These are phyloP conservation scores for Sonneratia caseolaris DNA, from an alignment of 345 rosid species.

Conservation along the genomic window DNA sequence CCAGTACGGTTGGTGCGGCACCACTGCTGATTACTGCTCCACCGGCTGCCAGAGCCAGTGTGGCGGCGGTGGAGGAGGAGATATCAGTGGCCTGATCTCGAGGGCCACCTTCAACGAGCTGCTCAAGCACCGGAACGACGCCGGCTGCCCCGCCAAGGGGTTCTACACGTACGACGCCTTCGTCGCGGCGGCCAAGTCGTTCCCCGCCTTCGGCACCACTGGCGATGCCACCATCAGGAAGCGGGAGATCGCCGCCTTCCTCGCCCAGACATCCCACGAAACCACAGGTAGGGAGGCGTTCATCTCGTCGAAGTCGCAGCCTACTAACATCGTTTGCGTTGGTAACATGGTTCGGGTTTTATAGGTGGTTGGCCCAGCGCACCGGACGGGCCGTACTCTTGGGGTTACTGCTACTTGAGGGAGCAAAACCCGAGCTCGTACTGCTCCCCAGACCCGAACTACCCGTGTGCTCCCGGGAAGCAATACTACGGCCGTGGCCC, in stretches of 20 bases:
- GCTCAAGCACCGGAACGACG: constrained; percentile 44
- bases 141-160: constrained; percentile 42
- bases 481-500: constrained; percentile 69
- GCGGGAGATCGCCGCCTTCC: constrained; percentile 56
- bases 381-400: constrained; percentile 56
- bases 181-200: constrained; percentile 40
- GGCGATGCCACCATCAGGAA: constrained; percentile 39
- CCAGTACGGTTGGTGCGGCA: constrained; percentile 45
- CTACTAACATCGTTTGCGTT: neutral
- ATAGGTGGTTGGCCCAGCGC: constrained; percentile 50
- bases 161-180: constrained; percentile 64
- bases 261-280: constrained; percentile 63
- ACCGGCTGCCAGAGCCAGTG: constrained; percentile 59
- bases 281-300: constrained; percentile 28
- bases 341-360: neutral
- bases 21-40: constrained; percentile 26
- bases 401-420: constrained; percentile 52
- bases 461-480: constrained; percentile 50
- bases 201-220: constrained; percentile 36
- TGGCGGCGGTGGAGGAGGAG: constrained; percentile 11
- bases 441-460: constrained; percentile 25
- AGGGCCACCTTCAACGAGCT: constrained; percentile 29
- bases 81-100: constrained; percentile 24
- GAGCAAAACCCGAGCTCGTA: constrained; percentile 41
- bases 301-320: neutral